Base-by-base conservation (phyloP, 352 stramenopile species). In the Phytophthora aleatoria region DNA sequence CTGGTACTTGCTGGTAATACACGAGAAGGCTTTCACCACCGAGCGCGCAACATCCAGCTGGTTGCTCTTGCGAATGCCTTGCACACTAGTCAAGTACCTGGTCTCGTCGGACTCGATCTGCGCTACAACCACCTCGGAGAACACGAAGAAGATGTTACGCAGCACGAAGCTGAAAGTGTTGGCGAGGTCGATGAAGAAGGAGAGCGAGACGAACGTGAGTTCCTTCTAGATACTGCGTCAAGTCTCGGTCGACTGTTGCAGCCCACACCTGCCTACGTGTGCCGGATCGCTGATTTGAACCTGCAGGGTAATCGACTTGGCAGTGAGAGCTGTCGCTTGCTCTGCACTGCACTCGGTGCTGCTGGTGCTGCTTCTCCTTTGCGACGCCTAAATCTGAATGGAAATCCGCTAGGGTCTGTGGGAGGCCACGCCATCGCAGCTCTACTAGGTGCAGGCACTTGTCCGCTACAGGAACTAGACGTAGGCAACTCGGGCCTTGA, bases 1-100 rank as follows among this genome's bases (percentile, higher is more conserved):
- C 62, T 91, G 27, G 70, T 77, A 39, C 45, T 91, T 13, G 76
- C 76, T 13, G 82, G 82, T 11, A 91, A 89, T 50, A 77, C 67
- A 36, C 74, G 72, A 31, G 78, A 87, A 41, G 71, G 74, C 44
- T 91, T 91, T 61, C 70, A 75, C 55, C 73, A 85, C 33, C 74
- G 80, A 48, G 56, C 90, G 39, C 82, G 82, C 50, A 91, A 91
- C 56, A 87, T 89, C 50, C 79, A 91, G 30, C 59, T 91, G 16
- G 69, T 87, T 13, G 79, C 82, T 50, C 74, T 91, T 39, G 64
- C 67, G 6, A 68, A 71, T 28, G 76, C 82, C 0, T 33, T 91
- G 28, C 64, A 86, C 57, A 85, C 82, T 59, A 85, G 67, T 64
- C 70, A 71, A 12, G 56, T 89, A 0, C 38, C 67, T 28, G 76